These are phyloP conservation scores for Serendipita sp. DNA, from an alignment of 768 basidiomycete species.

Conservation along the genomic window DNA sequence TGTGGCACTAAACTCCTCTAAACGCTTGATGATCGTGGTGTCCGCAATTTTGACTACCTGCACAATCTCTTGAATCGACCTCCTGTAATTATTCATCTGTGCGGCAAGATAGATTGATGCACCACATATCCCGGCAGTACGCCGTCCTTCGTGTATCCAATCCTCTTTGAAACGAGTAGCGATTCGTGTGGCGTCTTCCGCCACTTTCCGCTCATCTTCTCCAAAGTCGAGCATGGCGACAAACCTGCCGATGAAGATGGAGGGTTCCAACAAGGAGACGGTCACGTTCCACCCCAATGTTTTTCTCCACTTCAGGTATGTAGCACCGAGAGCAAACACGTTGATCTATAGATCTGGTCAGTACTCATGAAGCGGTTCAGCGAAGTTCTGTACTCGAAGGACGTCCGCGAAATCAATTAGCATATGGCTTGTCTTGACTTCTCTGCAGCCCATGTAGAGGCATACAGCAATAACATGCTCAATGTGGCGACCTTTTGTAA, in stretches of 20 bases:
- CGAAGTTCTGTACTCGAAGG: conserved; percentile 43
- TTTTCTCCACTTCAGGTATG: conserved; percentile 75
- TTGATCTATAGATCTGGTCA: conserved; percentile 48
- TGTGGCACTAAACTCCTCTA: conserved; percentile 90
- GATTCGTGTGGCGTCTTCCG: conserved; percentile 83
- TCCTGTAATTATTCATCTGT: conserved; percentile 94
- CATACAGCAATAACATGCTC: conserved; percentile 92
- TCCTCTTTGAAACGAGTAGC: conserved; percentile 89
- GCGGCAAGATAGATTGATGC: conserved; percentile 90
- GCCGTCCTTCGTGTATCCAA: conserved; percentile 92
- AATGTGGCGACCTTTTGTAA: conserved; percentile 83
- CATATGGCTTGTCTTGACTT: conserved; percentile 92
- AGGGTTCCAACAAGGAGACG: conserved; percentile 47
- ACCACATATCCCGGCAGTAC: conserved; percentile 95
- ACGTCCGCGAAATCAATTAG: conserved; percentile 98
- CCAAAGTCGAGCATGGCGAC: conserved; percentile 91
- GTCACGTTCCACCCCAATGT: conserved; percentile 26
- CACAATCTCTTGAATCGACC: conserved; percentile 88
- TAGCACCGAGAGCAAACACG: conserved; percentile 92
- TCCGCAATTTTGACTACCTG: conserved; percentile 99
- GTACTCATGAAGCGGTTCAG: not conserved
- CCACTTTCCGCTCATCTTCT: conserved; percentile 81
- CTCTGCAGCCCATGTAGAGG: conserved; percentile 83
- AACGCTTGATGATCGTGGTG: conserved; percentile 76
- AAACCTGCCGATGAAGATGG: conserved; percentile 92